Evolutionary conservation across 2,329 filamentous ascomycete genomes (phyloP), one percentile per base, ranked within the genome.

Genomic region (Verruconis gallopava): DNA sequence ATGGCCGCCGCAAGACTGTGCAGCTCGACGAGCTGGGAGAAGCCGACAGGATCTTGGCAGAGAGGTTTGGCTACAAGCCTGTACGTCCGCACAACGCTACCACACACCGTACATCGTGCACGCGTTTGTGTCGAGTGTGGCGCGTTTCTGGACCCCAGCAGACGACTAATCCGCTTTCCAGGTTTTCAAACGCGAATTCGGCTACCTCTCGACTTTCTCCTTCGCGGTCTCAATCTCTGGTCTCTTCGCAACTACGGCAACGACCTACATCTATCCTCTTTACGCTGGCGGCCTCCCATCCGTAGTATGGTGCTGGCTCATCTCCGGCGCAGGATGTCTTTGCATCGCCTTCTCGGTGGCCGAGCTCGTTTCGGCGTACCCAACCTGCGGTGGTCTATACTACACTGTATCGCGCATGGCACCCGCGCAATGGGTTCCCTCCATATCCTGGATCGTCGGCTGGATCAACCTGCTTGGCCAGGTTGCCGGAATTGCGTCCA

Each of bases 161-260:
- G 11, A 30, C 13, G 25, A 11, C 25, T 11, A 13, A 11, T n/a
- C 37, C 14, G 33, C 13, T 33, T 12, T 48, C 12, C 51, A 69
- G 55, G 72, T 75, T 42, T 73, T 75, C 59, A 72, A 72, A 55
- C 67, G 73, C 48, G 71, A 76, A 50, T 77, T 77, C 48, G 66
- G 66, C 43, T 73, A 72, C 43, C 58, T 71, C 12, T 73, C 72
- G 47, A 72, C 70, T 47, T 73, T 77, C 55, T 75, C 71, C 41
- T 77, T 76, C 50, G 73, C 73, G 39, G 68, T 76, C 50, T 68
- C 64, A 50, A 72, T 76, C 49, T 67, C 63, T 38, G 72, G 71
- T 34, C 61, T 75, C 15, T 75, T 72, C 50, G 64, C 70, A 20
- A 73, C 70, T 5, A 65, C 71, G 45, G 66, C 69, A 49, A 73